phyloP scores from a whole-genome alignment of 2,329 filamentous ascomycete species.

The Colletotrichum lupini region DNA sequence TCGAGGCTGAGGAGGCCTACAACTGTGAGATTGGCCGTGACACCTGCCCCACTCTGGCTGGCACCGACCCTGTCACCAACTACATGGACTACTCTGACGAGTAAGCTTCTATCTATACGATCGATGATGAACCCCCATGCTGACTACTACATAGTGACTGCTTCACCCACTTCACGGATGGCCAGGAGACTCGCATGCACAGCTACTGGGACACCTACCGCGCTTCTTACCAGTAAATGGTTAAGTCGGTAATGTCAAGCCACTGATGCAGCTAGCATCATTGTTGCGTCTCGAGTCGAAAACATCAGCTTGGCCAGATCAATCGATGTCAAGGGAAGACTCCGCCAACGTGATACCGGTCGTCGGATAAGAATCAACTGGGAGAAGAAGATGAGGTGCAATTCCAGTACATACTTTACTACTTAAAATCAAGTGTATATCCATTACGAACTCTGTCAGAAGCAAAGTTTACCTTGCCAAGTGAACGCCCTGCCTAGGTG shows the following conservation, averaged over 20 bases:
- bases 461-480: not conserved
- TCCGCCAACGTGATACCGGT: not conserved
- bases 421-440: not conserved
- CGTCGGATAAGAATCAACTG: not conserved
- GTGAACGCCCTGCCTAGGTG: not conserved
- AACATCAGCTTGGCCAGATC: not conserved
- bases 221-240: slow-evolving; percentile 30
- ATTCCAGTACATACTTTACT: not conserved
- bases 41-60: slow-evolving; percentile 46
- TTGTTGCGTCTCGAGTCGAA: not conserved
- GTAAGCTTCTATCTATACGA: slow-evolving; percentile 39
- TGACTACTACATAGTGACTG: slow-evolving; percentile 49
- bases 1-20: slow-evolving; percentile 44
- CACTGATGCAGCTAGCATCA: not conserved
- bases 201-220: slow-evolving; percentile 44
- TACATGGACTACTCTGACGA: slow-evolving; percentile 57
- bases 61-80: slow-evolving; percentile 51
- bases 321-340: not conserved
- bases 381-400: not conserved
- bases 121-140: not conserved
- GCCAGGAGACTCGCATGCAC: slow-evolving; percentile 50
- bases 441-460: not conserved
- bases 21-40: slow-evolving; percentile 51
- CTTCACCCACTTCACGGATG: slow-evolving; percentile 57
- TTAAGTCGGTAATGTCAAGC: not conserved